Base-by-base conservation (phyloP, 345 rosid genomes). In the Raphanus raphanistrum region DNA sequence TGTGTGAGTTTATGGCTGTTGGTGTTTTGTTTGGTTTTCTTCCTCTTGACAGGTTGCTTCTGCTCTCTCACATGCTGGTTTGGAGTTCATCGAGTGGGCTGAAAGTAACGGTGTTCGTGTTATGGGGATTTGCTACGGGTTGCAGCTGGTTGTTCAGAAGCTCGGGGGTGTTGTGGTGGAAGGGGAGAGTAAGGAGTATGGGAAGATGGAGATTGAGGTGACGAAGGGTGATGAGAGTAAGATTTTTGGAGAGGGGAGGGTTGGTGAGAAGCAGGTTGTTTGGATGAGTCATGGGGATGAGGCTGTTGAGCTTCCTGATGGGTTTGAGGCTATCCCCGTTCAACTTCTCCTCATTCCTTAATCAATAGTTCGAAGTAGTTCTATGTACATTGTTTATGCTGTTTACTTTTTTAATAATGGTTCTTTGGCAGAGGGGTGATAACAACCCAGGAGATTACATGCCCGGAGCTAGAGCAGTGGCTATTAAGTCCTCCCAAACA, bases 241-340 rank as follows among this genome's bases (percentile, higher is more conserved):
- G 63, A 69, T 95, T 70, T 92, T 81, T 67, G 96, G 99, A 70
- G 72, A 80, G 11, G 89, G 83, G 77, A 78, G 64, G 38, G 89
- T 68, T 72, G 98, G 94, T 66, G 90, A 95, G 35, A 84, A 61
- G 76, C 93, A 92, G 83, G 86, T 85, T 12, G 99, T 90, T 60
- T 95, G 98, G 99, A 95, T 92, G 99, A 95, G 99, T 52, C 99
- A 92, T 72, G 99, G 98, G 0, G 99, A 91, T 65, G 99, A 95
- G 87, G 96, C 90, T 4, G 85, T 71, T 2, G 63, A 72, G 52
- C 75, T 95, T 77, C 98, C 98, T 16, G 71, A 87, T 4, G 98
- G 97, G 69, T 95, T 95, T 71, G 87, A 88, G 66, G 83, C 88
- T n/a, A 93, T 88, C 21, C 21, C 21, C 21, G 1, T 21, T 21